phyloP scores from a whole-genome alignment of 2,329 filamentous ascomycete species.

The Torrubiellomyces zombiae region DNA sequence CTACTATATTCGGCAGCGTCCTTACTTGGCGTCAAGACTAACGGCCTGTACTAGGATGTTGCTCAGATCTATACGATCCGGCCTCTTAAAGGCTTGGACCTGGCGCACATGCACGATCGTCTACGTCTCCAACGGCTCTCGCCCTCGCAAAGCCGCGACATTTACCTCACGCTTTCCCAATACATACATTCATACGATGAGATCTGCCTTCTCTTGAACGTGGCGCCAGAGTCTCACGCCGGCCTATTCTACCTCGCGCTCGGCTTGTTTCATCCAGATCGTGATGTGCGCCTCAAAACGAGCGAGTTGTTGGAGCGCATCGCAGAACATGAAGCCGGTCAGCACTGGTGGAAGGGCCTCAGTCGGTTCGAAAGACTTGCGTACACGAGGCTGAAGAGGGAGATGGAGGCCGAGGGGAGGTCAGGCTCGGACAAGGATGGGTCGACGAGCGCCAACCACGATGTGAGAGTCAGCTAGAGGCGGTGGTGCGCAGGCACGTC shows the following conservation, averaged over 20 bases:
- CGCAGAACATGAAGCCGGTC: constrained; percentile 71
- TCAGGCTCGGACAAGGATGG: constrained; percentile 28
- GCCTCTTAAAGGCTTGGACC: constrained; percentile 65
- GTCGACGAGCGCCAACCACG: constrained; percentile 20
- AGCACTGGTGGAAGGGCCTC: constrained; percentile 80
- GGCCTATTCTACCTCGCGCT: constrained; percentile 84
- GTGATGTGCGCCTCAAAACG: constrained; percentile 60
- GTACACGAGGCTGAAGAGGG: constrained; percentile 62
- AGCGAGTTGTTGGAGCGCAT: constrained; percentile 71
- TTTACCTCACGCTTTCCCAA: constrained; percentile 67
- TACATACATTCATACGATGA: constrained; percentile 68
- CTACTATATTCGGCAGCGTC: background rate
- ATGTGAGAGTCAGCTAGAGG: constrained; percentile 31
- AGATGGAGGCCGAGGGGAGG: constrained; percentile 35
- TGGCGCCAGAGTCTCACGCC: constrained; percentile 70
- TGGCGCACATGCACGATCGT: constrained; percentile 85
- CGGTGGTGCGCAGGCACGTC: background rate
- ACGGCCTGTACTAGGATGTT: constrained; percentile 33
- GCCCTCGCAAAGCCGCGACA: constrained; percentile 58
- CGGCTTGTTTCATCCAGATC: constrained; percentile 79
- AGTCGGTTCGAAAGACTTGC: constrained; percentile 81
- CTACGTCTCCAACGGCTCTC: constrained; percentile 67
- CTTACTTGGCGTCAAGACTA: background rate
- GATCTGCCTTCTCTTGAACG: constrained; percentile 66
- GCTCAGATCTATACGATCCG: constrained; percentile 46